Percentiles rank a stretch among this genome's conserved stretches.
Evolutionary conservation across 2,329 filamentous ascomycete genomes (phyloP).

Genomic region (Hymenoscyphus linearis): DNA sequence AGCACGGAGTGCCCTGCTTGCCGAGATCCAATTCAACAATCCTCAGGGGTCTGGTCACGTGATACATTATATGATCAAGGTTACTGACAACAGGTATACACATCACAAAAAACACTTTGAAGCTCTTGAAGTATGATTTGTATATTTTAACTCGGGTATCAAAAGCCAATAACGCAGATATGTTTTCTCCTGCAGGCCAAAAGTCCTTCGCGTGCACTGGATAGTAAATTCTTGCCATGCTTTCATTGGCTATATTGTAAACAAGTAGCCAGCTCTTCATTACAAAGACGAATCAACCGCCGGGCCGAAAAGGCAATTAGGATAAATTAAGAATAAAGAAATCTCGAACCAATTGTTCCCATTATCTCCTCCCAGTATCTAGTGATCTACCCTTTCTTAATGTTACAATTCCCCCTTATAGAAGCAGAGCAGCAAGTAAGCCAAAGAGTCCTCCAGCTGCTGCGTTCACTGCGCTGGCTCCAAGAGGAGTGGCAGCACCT

Average conservation of each 20-base stretch:
- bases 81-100: neutral
- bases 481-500: slow-evolving; percentile 1
- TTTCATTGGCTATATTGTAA: slow-evolving; percentile 5
- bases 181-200: neutral
- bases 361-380: neutral
- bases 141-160: neutral
- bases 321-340: neutral
- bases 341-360: neutral
- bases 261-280: slow-evolving; percentile 9
- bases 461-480: neutral
- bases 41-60: too few relatives aligned
- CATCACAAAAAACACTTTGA: neutral
- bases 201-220: neutral
- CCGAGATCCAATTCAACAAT: too few relatives aligned
- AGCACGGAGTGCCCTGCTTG: too few relatives aligned
- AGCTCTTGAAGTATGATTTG: neutral
- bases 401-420: neutral
- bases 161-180: neutral
- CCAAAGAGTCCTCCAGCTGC: neutral
- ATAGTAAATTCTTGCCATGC: neutral
- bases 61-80: too few relatives aligned
- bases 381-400: neutral
- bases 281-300: slow-evolving; percentile 15
- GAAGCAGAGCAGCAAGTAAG: neutral
- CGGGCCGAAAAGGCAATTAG: slow-evolving; percentile 5